Base-by-base conservation (phyloP, 257 asterid genomes). In the Gynochthodes officinalis region DNA sequence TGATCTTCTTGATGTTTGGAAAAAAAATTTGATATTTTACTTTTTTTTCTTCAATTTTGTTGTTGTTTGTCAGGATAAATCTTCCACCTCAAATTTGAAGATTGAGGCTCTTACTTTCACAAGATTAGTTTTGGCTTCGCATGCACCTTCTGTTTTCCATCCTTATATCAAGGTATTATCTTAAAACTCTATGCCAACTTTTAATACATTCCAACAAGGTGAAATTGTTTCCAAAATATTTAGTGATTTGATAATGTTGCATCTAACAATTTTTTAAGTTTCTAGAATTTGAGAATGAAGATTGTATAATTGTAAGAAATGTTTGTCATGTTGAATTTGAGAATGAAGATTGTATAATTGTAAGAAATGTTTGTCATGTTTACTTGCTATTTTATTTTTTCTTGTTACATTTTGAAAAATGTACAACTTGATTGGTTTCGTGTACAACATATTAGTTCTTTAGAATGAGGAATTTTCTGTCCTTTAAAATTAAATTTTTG, bases 71-170 rank as follows among this genome's bases (percentile, higher is more conserved):
- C 96, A 95, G 99, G 99, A 95, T 72, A 95, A 95, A 76, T 90
- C 99, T 25, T 92, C 99, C 72, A 95, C 99, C 72, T 95, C 99
- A 48, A 95, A 92, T 79, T 80, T 95, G 72, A 95, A 95, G 92
- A 92, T 90, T 70, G 99, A 95, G 80, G 98, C 99, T 80, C 99
- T 95, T 74, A 90, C 88, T 72, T 95, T 95, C 82, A 86, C 97
- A 40, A 92, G 97, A 92, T 84, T 95, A 83, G 97, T 92, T 78
- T 82, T 95, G 79, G 89, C 96, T 61, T 95, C 97, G 16, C 99
- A 92, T 55, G 85, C 85, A 33, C 92, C 99, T 78, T 53, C 91
- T 75, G 98, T 89, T 86, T 95, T 95, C 90, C 95, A 90, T 81
- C 99, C 99, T 73, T 78, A 90, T 75, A 92, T 92, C 65, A 86